Evolutionary conservation across 2,329 filamentous ascomycete genomes (phyloP).

Genomic region (Neospermospora avenae): DNA sequence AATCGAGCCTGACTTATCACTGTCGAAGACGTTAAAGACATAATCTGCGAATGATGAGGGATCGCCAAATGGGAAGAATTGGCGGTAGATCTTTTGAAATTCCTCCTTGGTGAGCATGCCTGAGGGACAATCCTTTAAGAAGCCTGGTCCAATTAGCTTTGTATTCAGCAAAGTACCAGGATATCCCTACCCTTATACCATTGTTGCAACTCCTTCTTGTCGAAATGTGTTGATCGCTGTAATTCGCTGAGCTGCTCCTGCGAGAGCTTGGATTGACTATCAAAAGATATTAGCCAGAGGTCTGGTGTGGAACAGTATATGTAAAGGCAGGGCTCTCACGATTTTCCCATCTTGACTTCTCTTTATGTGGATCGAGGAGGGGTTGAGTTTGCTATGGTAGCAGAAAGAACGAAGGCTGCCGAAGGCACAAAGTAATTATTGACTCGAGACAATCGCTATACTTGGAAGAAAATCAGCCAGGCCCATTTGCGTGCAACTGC

Average conservation of each 20-base stretch:
- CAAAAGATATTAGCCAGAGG: not conserved
- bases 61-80: conserved; percentile 98
- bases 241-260: conserved; percentile 93
- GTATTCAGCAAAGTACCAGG: not conserved
- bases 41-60: conserved; percentile 97
- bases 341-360: conserved; percentile 47
- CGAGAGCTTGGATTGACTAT: conserved; percentile 95
- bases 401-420: not conserved
- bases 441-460: not conserved
- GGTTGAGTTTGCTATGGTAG: not conserved
- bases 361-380: not conserved
- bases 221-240: conserved; percentile 95
- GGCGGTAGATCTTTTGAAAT: conserved; percentile 99
- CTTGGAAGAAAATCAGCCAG: not conserved
- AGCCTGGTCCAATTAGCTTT: conserved; percentile 55
- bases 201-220: conserved; percentile 99
- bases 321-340: conserved; percentile 42
- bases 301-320: not conserved
- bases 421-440: not conserved
- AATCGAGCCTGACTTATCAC: conserved; percentile 94
- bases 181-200: conserved; percentile 89
- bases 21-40: conserved; percentile 98
- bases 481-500: not conserved
- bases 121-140: conserved; percentile 96
- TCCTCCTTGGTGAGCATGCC: conserved; percentile 97